Evolutionary conservation across 2,329 filamentous ascomycete genomes (phyloP).

Genomic region (Cercospora sp.): DNA sequence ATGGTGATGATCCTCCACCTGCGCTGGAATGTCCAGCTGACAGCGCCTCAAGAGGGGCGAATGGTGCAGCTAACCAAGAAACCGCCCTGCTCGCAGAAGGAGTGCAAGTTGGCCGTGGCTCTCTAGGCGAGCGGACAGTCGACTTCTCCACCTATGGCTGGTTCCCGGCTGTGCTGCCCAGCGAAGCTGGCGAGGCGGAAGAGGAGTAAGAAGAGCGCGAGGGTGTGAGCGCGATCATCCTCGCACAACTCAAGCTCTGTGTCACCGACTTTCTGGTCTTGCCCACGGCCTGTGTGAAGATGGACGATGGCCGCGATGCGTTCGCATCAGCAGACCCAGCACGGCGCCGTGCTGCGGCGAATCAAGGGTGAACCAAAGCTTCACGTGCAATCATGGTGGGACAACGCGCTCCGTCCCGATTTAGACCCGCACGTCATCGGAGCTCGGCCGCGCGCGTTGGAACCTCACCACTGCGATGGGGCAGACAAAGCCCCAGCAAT

Average conservation of each 20-base stretch:
- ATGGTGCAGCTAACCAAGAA: slow-evolving; percentile 51
- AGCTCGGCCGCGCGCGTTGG: slow-evolving; percentile 1
- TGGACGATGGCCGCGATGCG: background rate
- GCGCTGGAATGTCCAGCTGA: slow-evolving; percentile 16
- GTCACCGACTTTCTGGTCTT: slow-evolving; percentile 5
- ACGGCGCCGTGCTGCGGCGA: slow-evolving; percentile 10
- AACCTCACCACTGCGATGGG: slow-evolving; percentile 8
- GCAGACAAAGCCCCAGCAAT: slow-evolving; percentile 15
- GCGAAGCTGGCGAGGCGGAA: slow-evolving; percentile 32
- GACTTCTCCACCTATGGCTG: slow-evolving; percentile 51
- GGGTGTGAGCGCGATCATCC: slow-evolving; percentile 9
- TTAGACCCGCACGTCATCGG: slow-evolving; percentile 17
- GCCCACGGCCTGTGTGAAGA: background rate
- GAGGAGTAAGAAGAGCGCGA: slow-evolving; percentile 9
- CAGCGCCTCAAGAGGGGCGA: slow-evolving; percentile 37
- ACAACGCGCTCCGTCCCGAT: slow-evolving; percentile 16
- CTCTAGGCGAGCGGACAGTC: slow-evolving; percentile 51
- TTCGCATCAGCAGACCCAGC: slow-evolving; percentile 18
- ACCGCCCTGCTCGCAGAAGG: slow-evolving; percentile 49
- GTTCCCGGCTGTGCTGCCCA: slow-evolving; percentile 45
- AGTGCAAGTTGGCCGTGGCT: slow-evolving; percentile 48
- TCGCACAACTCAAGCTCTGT: background rate
- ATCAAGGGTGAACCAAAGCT: slow-evolving; percentile 22
- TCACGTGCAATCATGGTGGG: slow-evolving; percentile 18
- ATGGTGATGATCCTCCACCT: background rate